Evolutionary conservation across 495 filamentous ascomycete species (phyloP).

Genomic region (Neurospora sp.): DNA sequence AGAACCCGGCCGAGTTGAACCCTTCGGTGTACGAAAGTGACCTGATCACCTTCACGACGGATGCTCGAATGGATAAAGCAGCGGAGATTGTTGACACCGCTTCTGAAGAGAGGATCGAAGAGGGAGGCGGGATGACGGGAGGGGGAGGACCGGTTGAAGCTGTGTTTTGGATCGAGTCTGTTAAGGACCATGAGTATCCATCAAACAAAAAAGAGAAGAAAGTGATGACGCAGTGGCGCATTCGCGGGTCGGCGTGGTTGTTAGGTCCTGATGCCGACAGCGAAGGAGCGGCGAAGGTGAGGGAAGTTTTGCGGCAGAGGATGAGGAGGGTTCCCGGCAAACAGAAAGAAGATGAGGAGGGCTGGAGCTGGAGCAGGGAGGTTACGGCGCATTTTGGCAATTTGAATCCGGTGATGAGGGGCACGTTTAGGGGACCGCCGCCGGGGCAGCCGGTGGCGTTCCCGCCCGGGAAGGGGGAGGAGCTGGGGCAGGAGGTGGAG

Average conservation of each 20-base stretch:
- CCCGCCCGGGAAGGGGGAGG: constrained; percentile 35
- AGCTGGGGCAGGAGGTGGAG: constrained; percentile 56
- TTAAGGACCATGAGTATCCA: not conserved
- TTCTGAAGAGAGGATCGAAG: not conserved
- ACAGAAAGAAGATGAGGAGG: constrained; percentile 14
- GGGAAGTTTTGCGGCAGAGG: constrained; percentile 37
- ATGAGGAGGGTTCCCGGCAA: constrained; percentile 27
- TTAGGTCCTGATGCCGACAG: constrained; percentile 49
- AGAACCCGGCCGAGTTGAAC: constrained; percentile 55
- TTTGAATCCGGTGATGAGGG: constrained; percentile 64
- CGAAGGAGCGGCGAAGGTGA: constrained; percentile 32
- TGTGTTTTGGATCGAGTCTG: constrained; percentile 62
- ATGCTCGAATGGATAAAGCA: constrained; percentile 76
- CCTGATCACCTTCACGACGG: constrained; percentile 73
- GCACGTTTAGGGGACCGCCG: constrained; percentile 67
- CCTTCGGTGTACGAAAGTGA: constrained; percentile 61
- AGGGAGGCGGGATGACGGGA: constrained; percentile 34
- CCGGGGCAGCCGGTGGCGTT: constrained; percentile 52
- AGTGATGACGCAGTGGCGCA: constrained; percentile 62
- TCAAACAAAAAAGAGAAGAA: not conserved
- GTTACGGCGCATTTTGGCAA: constrained; percentile 84
- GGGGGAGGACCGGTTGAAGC: constrained; percentile 68
- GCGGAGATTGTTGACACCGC: constrained; percentile 49
- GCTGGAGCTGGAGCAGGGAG: constrained; percentile 62
- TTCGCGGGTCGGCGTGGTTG: constrained; percentile 65